phyloP scores from a whole-genome alignment of 2,329 filamentous ascomycete species.

The Fusarium avenaceum region DNA sequence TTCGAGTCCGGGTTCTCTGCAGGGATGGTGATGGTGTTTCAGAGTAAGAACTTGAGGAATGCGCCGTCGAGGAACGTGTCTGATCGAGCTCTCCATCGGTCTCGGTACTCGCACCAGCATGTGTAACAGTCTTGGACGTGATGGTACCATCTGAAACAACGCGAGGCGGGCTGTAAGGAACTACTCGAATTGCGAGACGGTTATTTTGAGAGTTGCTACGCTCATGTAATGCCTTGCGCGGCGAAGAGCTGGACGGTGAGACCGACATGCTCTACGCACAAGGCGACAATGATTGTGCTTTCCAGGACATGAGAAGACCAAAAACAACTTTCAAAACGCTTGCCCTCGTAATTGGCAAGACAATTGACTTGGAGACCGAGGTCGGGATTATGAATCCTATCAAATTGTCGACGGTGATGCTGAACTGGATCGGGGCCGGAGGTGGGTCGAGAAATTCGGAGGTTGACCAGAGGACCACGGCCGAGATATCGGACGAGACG shows the following conservation, averaged over 20 bases:
- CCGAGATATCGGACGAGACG: constrained; percentile 28
- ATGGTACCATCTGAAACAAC: constrained; percentile 52
- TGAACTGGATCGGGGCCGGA: constrained; percentile 30
- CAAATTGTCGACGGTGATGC: constrained; percentile 13
- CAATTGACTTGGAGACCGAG: constrained; percentile 11
- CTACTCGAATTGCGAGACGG: constrained; percentile 55
- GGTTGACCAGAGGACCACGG: constrained; percentile 22
- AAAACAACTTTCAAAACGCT: constrained; percentile 11
- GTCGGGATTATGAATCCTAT: constrained; percentile 14
- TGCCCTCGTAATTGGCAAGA: constrained; percentile 31
- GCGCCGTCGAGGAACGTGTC: constrained; percentile 32
- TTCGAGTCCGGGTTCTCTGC: constrained; percentile 37
- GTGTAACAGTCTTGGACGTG: constrained; percentile 46
- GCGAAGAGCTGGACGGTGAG: constrained; percentile 50
- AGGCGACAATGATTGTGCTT: constrained; percentile 37
- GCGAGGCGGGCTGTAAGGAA: constrained; percentile 57
- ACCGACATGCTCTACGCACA: constrained; percentile 53
- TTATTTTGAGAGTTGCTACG: constrained; percentile 51
- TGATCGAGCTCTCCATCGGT: constrained; percentile 39
- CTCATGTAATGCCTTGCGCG: constrained; percentile 50
- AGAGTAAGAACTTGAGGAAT: constrained; percentile 42
- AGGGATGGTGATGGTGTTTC: constrained; percentile 47
- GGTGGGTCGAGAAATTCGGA: constrained; percentile 38
- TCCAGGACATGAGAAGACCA: constrained; percentile 42
- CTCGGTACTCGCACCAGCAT: constrained; percentile 44